phyloP scores from a whole-genome alignment of 176 grass and related monocot genomes.

The Carex myosuroides region DNA sequence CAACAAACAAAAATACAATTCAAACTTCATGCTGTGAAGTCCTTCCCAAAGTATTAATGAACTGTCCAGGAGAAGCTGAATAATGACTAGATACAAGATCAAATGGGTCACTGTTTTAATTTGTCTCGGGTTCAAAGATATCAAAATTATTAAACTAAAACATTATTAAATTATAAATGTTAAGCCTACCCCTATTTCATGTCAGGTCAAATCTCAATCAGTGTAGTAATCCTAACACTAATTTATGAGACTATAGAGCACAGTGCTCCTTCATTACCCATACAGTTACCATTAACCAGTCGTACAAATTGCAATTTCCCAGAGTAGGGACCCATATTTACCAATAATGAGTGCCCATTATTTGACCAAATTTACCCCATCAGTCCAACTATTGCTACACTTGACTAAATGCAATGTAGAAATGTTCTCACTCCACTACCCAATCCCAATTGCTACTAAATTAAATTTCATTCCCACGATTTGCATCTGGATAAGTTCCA shows the following conservation, averaged over 20 bases:
- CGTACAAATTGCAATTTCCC: background rate
- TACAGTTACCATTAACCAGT: background rate
- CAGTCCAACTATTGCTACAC: background rate
- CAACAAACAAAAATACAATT: conserved; percentile 25
- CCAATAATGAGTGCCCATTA: background rate
- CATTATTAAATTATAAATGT: background rate
- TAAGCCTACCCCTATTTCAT: background rate
- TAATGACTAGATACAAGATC: background rate
- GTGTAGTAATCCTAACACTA: background rate
- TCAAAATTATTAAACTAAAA: background rate
- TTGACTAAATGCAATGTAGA: background rate
- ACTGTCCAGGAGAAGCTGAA: background rate
- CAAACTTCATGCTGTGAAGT: conserved; percentile 11
- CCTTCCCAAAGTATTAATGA: conserved; percentile 1
- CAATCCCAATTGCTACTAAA: background rate
- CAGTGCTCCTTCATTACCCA: background rate
- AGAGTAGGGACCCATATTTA: background rate
- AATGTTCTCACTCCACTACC: background rate
- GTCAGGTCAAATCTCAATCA: background rate
- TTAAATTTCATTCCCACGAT: background rate
- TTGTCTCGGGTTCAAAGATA: background rate
- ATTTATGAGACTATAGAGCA: background rate
- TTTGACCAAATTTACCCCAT: background rate
- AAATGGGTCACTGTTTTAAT: background rate
- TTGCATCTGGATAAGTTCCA: background rate